Base-by-base conservation (phyloP, 2,329 filamentous ascomycete species). In the Pezicula radicicola region DNA sequence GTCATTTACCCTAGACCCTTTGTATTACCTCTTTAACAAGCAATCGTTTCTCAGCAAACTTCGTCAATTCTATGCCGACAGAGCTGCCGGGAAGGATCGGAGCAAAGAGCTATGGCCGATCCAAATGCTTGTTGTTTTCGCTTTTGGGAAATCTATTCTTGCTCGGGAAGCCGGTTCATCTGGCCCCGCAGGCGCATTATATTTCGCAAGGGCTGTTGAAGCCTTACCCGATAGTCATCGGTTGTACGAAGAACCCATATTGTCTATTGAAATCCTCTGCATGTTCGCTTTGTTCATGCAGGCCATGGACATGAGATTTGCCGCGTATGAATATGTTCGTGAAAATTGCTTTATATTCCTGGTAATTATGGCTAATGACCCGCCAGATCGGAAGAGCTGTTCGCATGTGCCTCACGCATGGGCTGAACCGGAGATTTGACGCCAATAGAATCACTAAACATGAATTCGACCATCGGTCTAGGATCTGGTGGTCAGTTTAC, bases 401-500 rank as follows among this genome's bases (percentile, higher is more conserved):
- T 12, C 42, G 42, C n/a, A 45, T 45, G 42, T 16, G 42, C 4
- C 27, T 45, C 12, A 45, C 27, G 12, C 42, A 45, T 45, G 42
- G 42, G n/a, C n/a, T 45, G 12, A 45, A 45, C 42, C 25, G 42
- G 27, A 27, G 25, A 27, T 45, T 27, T 45, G 42, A 45, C n/a
- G 19, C 42, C 10, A 45, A 45, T 16, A 25, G 42, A 25, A 45
- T 45, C 10, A 28, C 42, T 9, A 16, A n/a, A 25, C n/a, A 13
- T 27, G 42, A 45, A 45, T 45, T 45, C 16, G 42, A 45, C 13
- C 42, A 28, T 30, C 42, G 42, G 10, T 45, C 42, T 21, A 25
- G n/a, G 27, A 21, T 45, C n/a, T 45, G 42, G 42, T 45, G 42
- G 42, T 27, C 42, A 16, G 42, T 45, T n/a, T 45, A 45, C 27